A percentile compares a stretch with the other conserved stretches of the same genome.
Conservation (phyloP, 2,329 filamentous ascomycete genomes). For the Alternaria alternata region DNA sequence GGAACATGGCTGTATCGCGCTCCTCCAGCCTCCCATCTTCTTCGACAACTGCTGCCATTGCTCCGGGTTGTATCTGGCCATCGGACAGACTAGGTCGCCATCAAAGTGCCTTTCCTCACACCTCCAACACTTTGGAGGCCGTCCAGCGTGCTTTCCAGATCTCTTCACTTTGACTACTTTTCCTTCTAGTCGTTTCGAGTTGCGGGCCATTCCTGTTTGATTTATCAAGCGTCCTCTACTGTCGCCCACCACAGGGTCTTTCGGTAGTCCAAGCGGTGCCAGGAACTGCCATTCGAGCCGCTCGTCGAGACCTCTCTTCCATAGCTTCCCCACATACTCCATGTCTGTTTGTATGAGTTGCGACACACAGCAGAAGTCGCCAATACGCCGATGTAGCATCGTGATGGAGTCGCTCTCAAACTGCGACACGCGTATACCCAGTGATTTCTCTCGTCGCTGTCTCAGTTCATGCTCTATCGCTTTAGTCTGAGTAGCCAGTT, state of each 20-base stretch:
- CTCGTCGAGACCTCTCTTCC: slow-evolving; percentile 10
- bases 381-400: slow-evolving; percentile 8
- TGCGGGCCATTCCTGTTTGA: not conserved
- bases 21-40: slow-evolving; percentile 6
- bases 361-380: slow-evolving; percentile 15
- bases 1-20: not conserved
- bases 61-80: slow-evolving; percentile 3
- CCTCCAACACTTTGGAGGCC: slow-evolving; percentile 22
- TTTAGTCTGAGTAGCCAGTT: not conserved
- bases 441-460: not conserved
- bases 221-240: not conserved
- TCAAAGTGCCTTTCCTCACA: slow-evolving; percentile 22
- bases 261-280: not conserved
- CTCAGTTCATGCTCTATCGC: not conserved
- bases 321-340: slow-evolving; percentile 14
- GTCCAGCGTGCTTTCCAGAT: not conserved
- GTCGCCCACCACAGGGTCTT: not conserved
- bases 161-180: not conserved
- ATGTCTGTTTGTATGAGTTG: slow-evolving; percentile 19
- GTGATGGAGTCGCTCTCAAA: slow-evolving; percentile 1
- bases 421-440: not conserved
- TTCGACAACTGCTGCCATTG: slow-evolving; percentile 19
- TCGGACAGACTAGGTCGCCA: slow-evolving; percentile 17
- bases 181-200: not conserved
- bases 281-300: not conserved